phyloP scores from a whole-genome alignment of 176 grass and related monocot genomes.

The Carex pumila region DNA sequence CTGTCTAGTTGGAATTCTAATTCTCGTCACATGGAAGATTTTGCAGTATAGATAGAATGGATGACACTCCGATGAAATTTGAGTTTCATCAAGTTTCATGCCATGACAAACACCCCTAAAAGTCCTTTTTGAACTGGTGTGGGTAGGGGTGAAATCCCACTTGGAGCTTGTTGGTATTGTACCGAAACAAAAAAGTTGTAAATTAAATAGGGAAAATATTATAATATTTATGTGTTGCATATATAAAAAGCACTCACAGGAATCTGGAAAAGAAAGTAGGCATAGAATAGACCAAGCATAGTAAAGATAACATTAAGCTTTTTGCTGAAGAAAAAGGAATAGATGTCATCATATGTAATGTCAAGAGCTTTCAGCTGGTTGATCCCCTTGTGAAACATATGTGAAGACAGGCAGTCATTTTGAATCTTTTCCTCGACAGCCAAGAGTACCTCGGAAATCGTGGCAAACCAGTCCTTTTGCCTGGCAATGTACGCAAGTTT shows the following conservation, averaged over 20 bases:
- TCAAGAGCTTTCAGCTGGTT: not conserved
- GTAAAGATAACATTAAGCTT: not conserved
- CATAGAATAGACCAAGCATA: conserved; percentile 3
- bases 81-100: not conserved
- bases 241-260: not conserved
- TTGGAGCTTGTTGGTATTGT: not conserved
- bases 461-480: not conserved
- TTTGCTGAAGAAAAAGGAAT: conserved; percentile 7
- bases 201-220: not conserved
- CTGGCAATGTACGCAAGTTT: not conserved
- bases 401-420: not conserved
- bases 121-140: too few species aligned
- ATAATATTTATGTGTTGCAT: not conserved
- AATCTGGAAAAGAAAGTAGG: not conserved
- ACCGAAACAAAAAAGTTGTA: not conserved
- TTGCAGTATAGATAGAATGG: not conserved
- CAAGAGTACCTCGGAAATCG: not conserved
- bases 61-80: not conserved
- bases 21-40: not conserved
- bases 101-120: too few species aligned
- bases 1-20: not conserved
- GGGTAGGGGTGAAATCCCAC: too few species aligned
- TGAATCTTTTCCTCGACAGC: not conserved
- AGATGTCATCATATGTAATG: conserved; percentile 3
- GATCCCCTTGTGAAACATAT: not conserved